Conservation (phyloP, 441 rosid species). For the Hura crepitans region DNA sequence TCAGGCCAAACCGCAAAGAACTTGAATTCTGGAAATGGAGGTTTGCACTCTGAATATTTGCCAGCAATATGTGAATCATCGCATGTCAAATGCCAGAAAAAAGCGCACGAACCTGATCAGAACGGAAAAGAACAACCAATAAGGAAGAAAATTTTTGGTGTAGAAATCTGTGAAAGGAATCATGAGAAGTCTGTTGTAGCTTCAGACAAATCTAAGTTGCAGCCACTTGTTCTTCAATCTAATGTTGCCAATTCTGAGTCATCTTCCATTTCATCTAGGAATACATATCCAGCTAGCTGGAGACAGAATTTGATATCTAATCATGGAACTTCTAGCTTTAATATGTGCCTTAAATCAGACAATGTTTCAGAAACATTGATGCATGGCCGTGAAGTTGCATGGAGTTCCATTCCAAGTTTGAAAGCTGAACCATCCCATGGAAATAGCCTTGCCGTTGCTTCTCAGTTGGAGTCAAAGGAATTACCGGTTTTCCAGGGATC, state of each 20-base stretch:
- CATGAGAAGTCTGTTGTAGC: constrained; percentile 18
- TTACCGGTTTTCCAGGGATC: constrained; percentile 18
- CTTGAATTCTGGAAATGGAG: constrained; percentile 18
- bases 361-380: constrained; percentile 19
- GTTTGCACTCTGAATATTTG: constrained; percentile 24
- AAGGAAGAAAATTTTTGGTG: constrained; percentile 39
- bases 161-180: constrained; percentile 32
- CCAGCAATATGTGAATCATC: constrained; percentile 17
- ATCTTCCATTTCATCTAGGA: constrained; percentile 27
- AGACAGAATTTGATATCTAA: constrained; percentile 18
- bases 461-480: constrained; percentile 32
- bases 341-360: constrained; percentile 21
- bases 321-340: constrained; percentile 22
- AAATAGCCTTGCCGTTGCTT: constrained; percentile 18
- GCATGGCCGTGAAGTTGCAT: constrained; percentile 20
- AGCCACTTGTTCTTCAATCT: constrained; percentile 22
- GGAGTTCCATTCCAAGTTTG: constrained; percentile 19
- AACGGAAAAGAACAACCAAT: constrained; percentile 16
- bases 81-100: constrained; percentile 22
- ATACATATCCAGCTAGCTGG: constrained; percentile 15
- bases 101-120: constrained; percentile 22
- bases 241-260: constrained; percentile 23
- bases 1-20: constrained; percentile 31
- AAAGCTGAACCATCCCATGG: constrained; percentile 19
- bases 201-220: constrained; percentile 13